Base-by-base conservation (phyloP, 805 yeast species). In the Wickerhamomyces bovis region DNA sequence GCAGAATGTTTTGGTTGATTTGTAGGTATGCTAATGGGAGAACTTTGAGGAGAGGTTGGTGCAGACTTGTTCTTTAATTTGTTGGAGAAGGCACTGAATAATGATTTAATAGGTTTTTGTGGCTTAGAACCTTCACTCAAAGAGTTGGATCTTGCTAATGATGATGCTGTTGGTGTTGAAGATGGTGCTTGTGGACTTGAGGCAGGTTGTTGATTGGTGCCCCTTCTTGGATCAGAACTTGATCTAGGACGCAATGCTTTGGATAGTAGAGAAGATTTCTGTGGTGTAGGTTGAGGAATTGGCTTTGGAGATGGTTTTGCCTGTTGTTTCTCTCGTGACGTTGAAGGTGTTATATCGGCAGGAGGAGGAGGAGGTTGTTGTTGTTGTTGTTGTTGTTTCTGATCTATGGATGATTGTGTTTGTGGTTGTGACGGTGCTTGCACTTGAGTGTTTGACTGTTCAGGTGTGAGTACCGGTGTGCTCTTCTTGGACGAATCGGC, bases 11-110 rank as follows among this genome's bases (percentile, higher is more conserved):
- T 19, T 10, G 20, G 47, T 22, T 6, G 45, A 19, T 6, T 46
- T 8, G 23, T 22, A 13, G 60, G 59, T 36, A 54, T 55, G 16
- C 43, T 16, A 16, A 54, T 42, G 11, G 62, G 61, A 6, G 47
- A 36, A 12, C 42, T n/a, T 15, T 50, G 51, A 4, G 58, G 53
- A 3, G 60, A 49, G 10, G 54, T 25, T 31, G 55, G 53, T 10
- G 54, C 50, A 3, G 56, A 44, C 35, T 43, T 53, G 6, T 42
- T 42, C 35, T 62, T 63, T 44, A 60, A 53, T 46, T 61, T 48
- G 16, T 20, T 61, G n/a, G 65, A 59, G 38, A 62, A 62, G 7
- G 63, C 59, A 35, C 62, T 55, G 47, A 63, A 62, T 15, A 63
- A 40, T 1, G 66, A 62, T 45, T 61, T 58, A 42, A 52, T 55